A percentile compares a stretch with the other conserved stretches of the same genome.
These are phyloP conservation scores for Cyberlindnera xylosilytica DNA, from an alignment of 805 yeast species.

Conservation along the genomic window DNA sequence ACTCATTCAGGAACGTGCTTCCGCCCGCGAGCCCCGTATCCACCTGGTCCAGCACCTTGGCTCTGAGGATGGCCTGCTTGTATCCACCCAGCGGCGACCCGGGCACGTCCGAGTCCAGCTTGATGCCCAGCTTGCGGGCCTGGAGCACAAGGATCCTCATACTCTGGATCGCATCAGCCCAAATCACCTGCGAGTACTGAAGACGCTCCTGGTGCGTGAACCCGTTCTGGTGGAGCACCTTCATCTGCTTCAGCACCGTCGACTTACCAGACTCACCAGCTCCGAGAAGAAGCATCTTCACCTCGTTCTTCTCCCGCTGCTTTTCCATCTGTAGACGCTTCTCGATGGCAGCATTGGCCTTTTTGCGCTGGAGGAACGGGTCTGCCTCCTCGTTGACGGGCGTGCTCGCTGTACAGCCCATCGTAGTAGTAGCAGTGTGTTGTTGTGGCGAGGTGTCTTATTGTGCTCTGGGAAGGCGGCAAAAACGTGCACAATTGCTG, in stretches of 20 bases:
- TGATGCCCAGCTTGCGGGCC: conserved; percentile 63
- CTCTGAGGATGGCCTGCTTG: conserved; percentile 49
- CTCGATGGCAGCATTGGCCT: conserved; percentile 62
- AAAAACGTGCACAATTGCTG: too few species aligned
- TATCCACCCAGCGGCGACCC: conserved; percentile 42
- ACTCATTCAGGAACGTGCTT: conserved; percentile 56
- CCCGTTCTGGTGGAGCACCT: conserved; percentile 80
- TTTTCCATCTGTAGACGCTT: conserved; percentile 52
- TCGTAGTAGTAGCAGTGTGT: conserved; percentile 26
- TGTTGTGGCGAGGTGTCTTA: not conserved
- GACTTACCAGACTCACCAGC: conserved; percentile 96
- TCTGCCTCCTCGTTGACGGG: conserved; percentile 39
- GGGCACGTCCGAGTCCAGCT: conserved; percentile 62
- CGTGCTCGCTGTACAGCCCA: conserved; percentile 73
- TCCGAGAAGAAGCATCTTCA: conserved; percentile 77
- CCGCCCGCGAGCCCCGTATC: conserved; percentile 71
- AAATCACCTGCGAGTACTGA: conserved; percentile 82
- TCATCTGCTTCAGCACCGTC: conserved; percentile 86
- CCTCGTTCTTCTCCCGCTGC: conserved; percentile 52
- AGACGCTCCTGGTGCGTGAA: conserved; percentile 75
- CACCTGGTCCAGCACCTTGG: conserved; percentile 57
- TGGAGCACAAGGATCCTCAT: conserved; percentile 79
- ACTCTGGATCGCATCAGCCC: conserved; percentile 87
- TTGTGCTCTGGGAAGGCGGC: too few species aligned
- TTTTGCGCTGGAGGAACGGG: conserved; percentile 51